phyloP scores from a whole-genome alignment of 768 basidiomycete genomes.

The Agaricus subrufescens region DNA sequence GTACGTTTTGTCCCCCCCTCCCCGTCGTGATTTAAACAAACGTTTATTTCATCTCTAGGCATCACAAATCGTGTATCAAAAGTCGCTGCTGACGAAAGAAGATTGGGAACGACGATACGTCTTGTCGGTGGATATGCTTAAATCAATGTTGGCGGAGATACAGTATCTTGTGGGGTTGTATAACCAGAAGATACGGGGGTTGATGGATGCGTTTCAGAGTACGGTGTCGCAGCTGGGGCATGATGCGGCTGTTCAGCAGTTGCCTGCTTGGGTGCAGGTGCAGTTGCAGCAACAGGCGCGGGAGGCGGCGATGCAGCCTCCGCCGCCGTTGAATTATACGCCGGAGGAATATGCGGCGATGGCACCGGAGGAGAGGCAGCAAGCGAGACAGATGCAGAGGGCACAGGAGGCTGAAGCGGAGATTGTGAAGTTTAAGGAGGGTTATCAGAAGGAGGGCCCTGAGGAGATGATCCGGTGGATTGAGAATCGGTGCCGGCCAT shows the following conservation, averaged over 20 bases:
- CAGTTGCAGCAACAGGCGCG: constrained; percentile 8
- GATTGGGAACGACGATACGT: constrained; percentile 12
- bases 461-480: constrained; percentile 10
- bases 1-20: neutral
- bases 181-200: constrained; percentile 5
- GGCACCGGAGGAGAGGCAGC: neutral
- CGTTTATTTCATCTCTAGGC: neutral
- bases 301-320: neutral
- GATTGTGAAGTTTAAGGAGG: constrained; percentile 7
- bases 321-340: constrained; percentile 1
- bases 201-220: constrained; percentile 10
- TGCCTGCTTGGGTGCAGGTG: constrained; percentile 11
- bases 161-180: constrained; percentile 10
- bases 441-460: constrained; percentile 6
- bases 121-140: constrained; percentile 8
- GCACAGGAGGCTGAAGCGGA: constrained; percentile 9
- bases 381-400: constrained; percentile 6
- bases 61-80: constrained; percentile 10
- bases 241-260: constrained; percentile 8
- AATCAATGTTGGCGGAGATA: constrained; percentile 8
- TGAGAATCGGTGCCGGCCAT: constrained; percentile 7
- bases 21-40: neutral
- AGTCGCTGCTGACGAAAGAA: constrained; percentile 5
- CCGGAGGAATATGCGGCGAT: constrained; percentile 8
- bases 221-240: constrained; percentile 5